Base-by-base conservation (phyloP, 2,329 filamentous ascomycete genomes). In the Hypoxylon sp. region DNA sequence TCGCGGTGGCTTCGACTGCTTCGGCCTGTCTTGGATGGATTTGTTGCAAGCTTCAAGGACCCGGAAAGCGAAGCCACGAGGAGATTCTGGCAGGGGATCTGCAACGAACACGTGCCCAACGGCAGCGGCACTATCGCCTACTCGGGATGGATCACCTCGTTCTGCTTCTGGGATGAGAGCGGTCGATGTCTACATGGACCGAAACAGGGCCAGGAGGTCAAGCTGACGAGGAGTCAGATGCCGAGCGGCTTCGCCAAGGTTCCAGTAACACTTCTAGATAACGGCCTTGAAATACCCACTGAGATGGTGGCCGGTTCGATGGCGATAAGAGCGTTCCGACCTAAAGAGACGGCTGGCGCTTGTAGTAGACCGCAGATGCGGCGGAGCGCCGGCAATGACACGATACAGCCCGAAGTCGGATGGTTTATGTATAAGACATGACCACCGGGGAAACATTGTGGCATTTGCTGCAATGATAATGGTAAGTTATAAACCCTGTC, bases 61-160 rank as follows among this genome's bases (percentile, higher is more conserved):
- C 77, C 75, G 2, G 62, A 65, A 6, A 62, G 70, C 17, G 48
- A 62, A 8, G 47, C 54, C 1, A 67, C 71, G 19, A 50, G 47
- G 48, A 27, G 37, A 11, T 79, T 80, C 59, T 79, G 77, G 78
- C 68, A 73, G 32, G 67, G 66, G 13, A 71, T 78, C 37, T 74
- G 76, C 56, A 69, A 75, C 48, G 67, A 75, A 52, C 71, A 75
- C 24, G 56, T 68, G 17, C 72, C 72, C 2, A 74, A 77, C 52
- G 75, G 75, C n/a, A 77, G 75, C 62, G 77, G 76, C 11, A 61
- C 63, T 6, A 68, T 70, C 6, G 74, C 71, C n/a, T 77, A 76
- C 62, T 73, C 72, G 11, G 78, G 78, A 1, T 80, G 78, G 78
- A 72, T 79, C 50, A 77, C 74, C 2, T 74, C 75, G 7, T 80